phyloP scores from a whole-genome alignment of 2,329 filamentous ascomycete species.

The Curvularia lunata region DNA sequence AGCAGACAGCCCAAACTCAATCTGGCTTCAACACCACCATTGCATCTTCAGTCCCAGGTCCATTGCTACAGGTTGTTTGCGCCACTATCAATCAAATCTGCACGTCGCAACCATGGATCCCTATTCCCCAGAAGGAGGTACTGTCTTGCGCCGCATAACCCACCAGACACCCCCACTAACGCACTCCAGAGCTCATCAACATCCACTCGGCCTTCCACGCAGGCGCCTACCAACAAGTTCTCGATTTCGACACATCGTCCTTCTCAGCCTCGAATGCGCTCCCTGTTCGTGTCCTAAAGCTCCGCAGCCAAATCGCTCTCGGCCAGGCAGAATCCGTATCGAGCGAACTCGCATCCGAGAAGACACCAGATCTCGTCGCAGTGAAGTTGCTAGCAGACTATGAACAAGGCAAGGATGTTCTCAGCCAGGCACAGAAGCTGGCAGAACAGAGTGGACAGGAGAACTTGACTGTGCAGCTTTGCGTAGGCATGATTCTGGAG shows the following conservation, averaged over 20 bases:
- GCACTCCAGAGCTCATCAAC: slow-evolving; percentile 65
- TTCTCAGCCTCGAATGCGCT: slow-evolving; percentile 81
- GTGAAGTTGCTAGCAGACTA: slow-evolving; percentile 77
- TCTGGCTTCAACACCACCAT: slow-evolving; percentile 40
- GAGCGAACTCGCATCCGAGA: slow-evolving; percentile 68
- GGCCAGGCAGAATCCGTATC: slow-evolving; percentile 78
- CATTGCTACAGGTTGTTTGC: slow-evolving; percentile 10
- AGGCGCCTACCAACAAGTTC: slow-evolving; percentile 84
- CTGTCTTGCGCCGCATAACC: slow-evolving; percentile 20
- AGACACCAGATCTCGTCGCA: slow-evolving; percentile 74
- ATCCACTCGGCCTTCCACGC: slow-evolving; percentile 71
- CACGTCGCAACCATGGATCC: slow-evolving; percentile 55
- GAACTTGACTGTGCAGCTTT: slow-evolving; percentile 80
- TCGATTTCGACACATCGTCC: slow-evolving; percentile 82
- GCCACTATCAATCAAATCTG: background rate
- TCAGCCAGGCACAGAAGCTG: slow-evolving; percentile 72
- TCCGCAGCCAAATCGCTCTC: slow-evolving; percentile 82
- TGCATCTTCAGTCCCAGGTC: slow-evolving; percentile 12
- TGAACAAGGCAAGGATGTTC: slow-evolving; percentile 46
- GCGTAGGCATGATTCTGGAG: slow-evolving; percentile 82
- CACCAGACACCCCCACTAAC: slow-evolving; percentile 21
- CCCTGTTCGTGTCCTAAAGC: slow-evolving; percentile 76
- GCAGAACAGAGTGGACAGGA: slow-evolving; percentile 67
- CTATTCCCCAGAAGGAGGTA: slow-evolving; percentile 69
- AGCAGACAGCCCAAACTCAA: slow-evolving; percentile 42